Percentiles rank a stretch among this genome's conserved stretches.
Evolutionary conservation across 352 stramenopile species (phyloP).

Genomic region (Pythium rishiriense): DNA sequence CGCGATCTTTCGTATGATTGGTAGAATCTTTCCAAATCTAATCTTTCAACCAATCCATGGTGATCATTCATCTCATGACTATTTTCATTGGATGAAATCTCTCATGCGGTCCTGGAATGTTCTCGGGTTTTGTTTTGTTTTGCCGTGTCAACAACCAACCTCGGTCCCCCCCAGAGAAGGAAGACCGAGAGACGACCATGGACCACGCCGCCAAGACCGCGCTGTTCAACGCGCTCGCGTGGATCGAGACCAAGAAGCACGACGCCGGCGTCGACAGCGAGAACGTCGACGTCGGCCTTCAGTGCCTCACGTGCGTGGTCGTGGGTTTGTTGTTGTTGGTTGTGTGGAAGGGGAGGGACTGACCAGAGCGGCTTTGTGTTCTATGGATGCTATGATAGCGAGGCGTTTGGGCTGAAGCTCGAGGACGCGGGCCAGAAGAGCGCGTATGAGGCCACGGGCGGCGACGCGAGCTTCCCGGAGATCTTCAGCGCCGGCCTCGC

Average conservation of each 20-base stretch:
- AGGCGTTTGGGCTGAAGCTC: conserved; percentile 69
- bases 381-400: conserved; percentile 33
- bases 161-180: not conserved
- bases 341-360: no score
- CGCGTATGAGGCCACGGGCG: conserved; percentile 40
- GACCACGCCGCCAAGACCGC: conserved; percentile 42
- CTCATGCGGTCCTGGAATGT: conserved; percentile 9
- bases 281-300: conserved; percentile 66
- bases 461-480: conserved; percentile 51
- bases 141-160: conserved; percentile 3
- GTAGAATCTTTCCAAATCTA: conserved; percentile 6
- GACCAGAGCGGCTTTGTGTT: no score
- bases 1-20: conserved; percentile 18
- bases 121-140: conserved; percentile 7
- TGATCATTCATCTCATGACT: not conserved
- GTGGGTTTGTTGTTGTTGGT: no score
- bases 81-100: conserved; percentile 17
- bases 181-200: conserved; percentile 14
- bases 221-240: conserved; percentile 78
- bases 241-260: conserved; percentile 67
- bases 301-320: conserved; percentile 64
- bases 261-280: conserved; percentile 50
- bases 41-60: not conserved
- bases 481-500: conserved; percentile 75
- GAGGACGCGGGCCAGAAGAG: conserved; percentile 57